Percentiles rank a stretch among this genome's conserved stretches.
These are phyloP conservation scores for Diaporthe nobilis DNA, from an alignment of 2,329 filamentous ascomycete species.

Conservation along the genomic window DNA sequence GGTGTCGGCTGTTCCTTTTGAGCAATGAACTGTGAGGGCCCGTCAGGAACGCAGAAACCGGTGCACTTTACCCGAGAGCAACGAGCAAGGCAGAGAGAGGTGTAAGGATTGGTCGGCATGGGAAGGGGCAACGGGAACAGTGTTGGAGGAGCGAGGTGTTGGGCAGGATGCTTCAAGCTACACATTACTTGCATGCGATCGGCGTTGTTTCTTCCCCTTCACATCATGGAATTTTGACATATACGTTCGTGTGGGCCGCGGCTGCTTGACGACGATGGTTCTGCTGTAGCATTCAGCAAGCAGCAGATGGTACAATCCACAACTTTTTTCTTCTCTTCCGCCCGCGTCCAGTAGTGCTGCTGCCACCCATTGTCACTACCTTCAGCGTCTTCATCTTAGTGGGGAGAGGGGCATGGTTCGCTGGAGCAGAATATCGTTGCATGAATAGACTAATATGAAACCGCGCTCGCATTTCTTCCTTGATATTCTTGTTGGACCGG, in stretches of 20 bases:
- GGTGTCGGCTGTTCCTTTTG: neutral
- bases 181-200: slow-evolving; percentile 36
- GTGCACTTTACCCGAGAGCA: neutral
- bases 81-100: neutral
- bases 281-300: slow-evolving; percentile 2
- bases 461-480: neutral
- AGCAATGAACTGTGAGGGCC: neutral
- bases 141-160: slow-evolving; percentile 34
- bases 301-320: slow-evolving; percentile 22
- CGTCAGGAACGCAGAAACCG: neutral
- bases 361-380: neutral
- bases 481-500: neutral
- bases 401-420: neutral
- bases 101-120: neutral
- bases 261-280: neutral
- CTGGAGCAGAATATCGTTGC: neutral
- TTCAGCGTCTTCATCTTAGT: neutral
- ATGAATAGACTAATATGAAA: slow-evolving; percentile 27
- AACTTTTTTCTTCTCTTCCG: neutral
- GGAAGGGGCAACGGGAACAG: neutral
- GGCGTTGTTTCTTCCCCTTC: slow-evolving; percentile 32
- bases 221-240: slow-evolving; percentile 21
- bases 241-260: slow-evolving; percentile 23
- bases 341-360: neutral
- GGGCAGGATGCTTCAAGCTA: slow-evolving; percentile 34